Evolutionary conservation across 2,329 filamentous ascomycete genomes (phyloP).

Genomic region (Magnaporthiopsis poae): DNA sequence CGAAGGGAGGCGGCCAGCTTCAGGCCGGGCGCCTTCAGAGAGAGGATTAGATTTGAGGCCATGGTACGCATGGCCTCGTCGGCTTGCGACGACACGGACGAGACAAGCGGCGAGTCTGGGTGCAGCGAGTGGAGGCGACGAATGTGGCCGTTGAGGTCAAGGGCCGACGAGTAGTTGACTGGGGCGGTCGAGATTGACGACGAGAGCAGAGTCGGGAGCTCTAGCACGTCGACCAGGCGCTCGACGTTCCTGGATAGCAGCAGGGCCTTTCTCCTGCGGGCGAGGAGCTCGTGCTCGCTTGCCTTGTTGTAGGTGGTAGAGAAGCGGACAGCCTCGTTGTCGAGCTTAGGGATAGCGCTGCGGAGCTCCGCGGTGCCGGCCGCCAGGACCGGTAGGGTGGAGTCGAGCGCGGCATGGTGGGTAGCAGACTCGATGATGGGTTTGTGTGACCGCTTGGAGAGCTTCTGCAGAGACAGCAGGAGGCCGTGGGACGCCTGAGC

Average conservation of each 20-base stretch:
- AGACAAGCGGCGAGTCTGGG: constrained; percentile 65
- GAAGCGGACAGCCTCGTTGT: constrained; percentile 69
- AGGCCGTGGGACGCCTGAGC: constrained; percentile 70
- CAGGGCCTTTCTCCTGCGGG: constrained; percentile 66
- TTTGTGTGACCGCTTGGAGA: constrained; percentile 83
- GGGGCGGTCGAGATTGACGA: constrained; percentile 60
- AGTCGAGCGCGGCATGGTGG: constrained; percentile 62
- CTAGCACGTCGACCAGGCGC: constrained; percentile 78
- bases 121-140: constrained; percentile 76
- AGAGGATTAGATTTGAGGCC: constrained; percentile 70
- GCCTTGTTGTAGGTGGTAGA: constrained; percentile 72
- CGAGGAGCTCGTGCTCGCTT: constrained; percentile 58
- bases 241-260: constrained; percentile 79
- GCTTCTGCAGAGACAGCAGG: constrained; percentile 70
- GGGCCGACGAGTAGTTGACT: constrained; percentile 74
- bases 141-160: constrained; percentile 91
- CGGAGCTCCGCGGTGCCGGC: constrained; percentile 57
- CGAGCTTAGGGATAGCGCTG: constrained; percentile 65
- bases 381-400: constrained; percentile 62
- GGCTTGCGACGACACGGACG: constrained; percentile 64
- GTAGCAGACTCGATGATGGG: constrained; percentile 71
- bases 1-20: constrained; percentile 85
- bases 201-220: constrained; percentile 75
- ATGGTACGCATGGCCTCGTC: constrained; percentile 82
- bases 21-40: constrained; percentile 65